A percentile compares a stretch with the other conserved stretches of the same genome.
Conservation (phyloP, 2,329 filamentous ascomycete genomes). For the Neofusicoccum laricinum region DNA sequence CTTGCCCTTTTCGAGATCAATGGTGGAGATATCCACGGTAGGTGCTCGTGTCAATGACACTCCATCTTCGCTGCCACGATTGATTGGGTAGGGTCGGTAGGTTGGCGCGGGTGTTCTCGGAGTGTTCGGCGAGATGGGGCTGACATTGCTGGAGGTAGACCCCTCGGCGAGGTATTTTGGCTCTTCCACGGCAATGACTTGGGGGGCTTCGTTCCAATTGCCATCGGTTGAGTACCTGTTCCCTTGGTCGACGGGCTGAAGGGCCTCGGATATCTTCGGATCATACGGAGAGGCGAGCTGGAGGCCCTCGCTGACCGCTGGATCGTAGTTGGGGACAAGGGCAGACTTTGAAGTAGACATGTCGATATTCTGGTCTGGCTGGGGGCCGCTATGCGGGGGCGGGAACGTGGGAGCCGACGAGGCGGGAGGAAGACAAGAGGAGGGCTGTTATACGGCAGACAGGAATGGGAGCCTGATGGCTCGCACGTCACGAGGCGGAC, state of each 20-base stretch:
- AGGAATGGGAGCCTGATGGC: neutral
- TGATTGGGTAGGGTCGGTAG: neutral
- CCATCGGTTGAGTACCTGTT: neutral
- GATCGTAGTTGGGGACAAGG: neutral
- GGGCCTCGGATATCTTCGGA: neutral
- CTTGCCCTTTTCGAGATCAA: neutral
- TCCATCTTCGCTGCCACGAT: neutral
- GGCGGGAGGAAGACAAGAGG: neutral
- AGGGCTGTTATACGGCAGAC: neutral
- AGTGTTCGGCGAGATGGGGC: neutral
- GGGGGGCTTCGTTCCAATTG: constrained; percentile 9
- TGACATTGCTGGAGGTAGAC: neutral
- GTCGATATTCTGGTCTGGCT: neutral
- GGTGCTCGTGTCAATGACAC: neutral
- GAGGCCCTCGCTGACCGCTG: neutral
- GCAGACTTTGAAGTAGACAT: constrained; percentile 5
- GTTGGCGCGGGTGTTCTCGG: neutral
- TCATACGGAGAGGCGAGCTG: constrained; percentile 4
- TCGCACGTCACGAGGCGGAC: neutral
- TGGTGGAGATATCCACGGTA: neutral
- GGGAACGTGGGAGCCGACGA: neutral
- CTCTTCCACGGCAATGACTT: neutral
- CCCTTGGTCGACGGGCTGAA: neutral
- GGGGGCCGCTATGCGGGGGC: neutral
- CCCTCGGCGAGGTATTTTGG: constrained; percentile 3